Evolutionary conservation across 495 filamentous ascomycete species (phyloP), one percentile per base, ranked within the genome.

Genomic region (Daldinia decipiens): DNA sequence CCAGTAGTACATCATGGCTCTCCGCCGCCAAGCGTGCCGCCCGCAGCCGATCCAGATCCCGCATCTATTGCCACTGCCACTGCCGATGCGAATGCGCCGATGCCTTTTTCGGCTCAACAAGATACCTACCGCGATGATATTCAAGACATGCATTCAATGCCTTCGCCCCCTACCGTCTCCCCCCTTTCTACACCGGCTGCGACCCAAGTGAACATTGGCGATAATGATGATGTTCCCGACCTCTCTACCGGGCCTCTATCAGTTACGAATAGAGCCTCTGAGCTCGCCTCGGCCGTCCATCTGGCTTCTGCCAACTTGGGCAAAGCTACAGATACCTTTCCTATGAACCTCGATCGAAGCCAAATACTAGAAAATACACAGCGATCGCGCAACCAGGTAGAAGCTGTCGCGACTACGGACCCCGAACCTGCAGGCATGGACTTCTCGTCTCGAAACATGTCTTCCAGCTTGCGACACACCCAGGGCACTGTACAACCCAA

Each of bases 351-450:
- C 11, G 56, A 58, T 15, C 65, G 68, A 15, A 40, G 62, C 27
- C 68, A 60, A 29, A 60, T 62, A 59, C 55, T 38, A 32, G 69
- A 75, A 5, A 57, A 67, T 26, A 24, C 27, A 9, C 54, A 57
- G 5, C 59, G 45, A 21, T 27, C 55, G 63, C 70, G 64, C 58
- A 63, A 21, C 53, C 75, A 74, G 58, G 47, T 77, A 2, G 65
- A 77, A 62, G 75, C 75, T 56, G 72, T 77, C 56, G 75, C 75
- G 40, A 77, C 75, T 7, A 77, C 75, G 3, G 75, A 77, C 24
- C 75, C 73, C 59, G 75, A 76, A 19, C 71, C 71, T 11, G 26
- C 65, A 17, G 52, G 53, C 26, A 59, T 64, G 11, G 73, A 76
- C 36, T 77, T 67, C 51, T 72, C 74, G 0, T 68, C 70, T 47